These are phyloP conservation scores for Arctium lappa DNA, from an alignment of 129 eudicot species.

Conservation along the genomic window DNA sequence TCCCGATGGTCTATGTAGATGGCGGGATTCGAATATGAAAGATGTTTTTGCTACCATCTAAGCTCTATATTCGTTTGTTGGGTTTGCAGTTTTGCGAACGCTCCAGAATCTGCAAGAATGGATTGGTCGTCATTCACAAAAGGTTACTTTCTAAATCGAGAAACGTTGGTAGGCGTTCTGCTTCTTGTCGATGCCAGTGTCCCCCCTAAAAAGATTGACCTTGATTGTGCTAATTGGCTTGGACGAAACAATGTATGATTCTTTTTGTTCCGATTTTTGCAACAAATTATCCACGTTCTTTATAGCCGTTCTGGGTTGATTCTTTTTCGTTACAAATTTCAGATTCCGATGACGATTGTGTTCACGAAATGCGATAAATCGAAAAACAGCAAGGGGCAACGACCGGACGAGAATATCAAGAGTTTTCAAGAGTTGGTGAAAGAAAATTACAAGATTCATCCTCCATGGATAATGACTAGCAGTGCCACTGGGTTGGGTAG, in stretches of 20 bases:
- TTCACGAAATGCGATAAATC: constrained; percentile 90
- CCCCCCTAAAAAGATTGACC: constrained; percentile 91
- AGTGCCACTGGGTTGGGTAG: constrained; percentile 89
- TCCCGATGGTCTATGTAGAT: no score
- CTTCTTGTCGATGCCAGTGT: constrained; percentile 90
- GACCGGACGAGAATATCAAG: constrained; percentile 82
- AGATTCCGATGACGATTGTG: constrained; percentile 90
- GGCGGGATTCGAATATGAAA: no score
- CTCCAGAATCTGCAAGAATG: constrained; percentile 83
- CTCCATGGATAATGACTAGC: constrained; percentile 99
- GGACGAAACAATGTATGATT: constrained; percentile 70
- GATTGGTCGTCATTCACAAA: constrained; percentile 94
- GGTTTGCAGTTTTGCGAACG: constrained; percentile 74
- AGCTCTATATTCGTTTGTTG: not conserved
- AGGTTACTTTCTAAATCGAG: constrained; percentile 81
- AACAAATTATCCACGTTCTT: not conserved
- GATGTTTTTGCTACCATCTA: not conserved
- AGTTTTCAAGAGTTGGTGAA: constrained; percentile 64
- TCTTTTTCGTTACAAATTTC: constrained; percentile 4
- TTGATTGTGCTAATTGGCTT: constrained; percentile 94
- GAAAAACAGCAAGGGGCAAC: constrained; percentile 68
- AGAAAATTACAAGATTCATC: constrained; percentile 58
- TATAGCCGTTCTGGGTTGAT: not conserved
- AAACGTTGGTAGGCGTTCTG: constrained; percentile 61
- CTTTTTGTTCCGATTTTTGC: not conserved